Percentiles rank a stretch among this genome's conserved stretches.
These are phyloP conservation scores for Pseudohyphozyma bogoriensis DNA, from an alignment of 768 basidiomycete genomes.

Conservation along the genomic window DNA sequence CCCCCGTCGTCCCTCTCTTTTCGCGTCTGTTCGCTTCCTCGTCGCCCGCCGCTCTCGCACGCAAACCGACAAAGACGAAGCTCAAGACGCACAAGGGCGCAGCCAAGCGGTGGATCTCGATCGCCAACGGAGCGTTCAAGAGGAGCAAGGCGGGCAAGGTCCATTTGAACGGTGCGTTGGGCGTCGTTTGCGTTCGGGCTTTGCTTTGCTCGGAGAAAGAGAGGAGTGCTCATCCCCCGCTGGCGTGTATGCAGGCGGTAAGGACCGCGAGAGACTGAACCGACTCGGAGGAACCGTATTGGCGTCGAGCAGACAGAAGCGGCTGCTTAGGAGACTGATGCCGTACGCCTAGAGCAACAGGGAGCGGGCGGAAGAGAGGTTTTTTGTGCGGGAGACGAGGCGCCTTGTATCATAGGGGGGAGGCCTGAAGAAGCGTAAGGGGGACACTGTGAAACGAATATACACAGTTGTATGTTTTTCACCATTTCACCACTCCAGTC, in stretches of 20 bases:
- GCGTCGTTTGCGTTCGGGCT: background rate
- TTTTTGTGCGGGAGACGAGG: no score
- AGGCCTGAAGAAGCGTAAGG: no score
- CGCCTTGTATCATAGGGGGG: no score
- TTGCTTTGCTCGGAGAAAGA: background rate
- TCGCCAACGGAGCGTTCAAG: constrained; percentile 38
- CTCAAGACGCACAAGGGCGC: constrained; percentile 40
- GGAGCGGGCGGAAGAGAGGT: no score
- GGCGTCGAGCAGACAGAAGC: constrained; percentile 31
- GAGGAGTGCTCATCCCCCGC: background rate
- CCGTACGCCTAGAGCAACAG: constrained; percentile 28
- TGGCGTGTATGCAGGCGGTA: constrained; percentile 3
- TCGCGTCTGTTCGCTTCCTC: constrained; percentile 12
- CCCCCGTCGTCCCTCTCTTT: background rate
- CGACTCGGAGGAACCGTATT: constrained; percentile 36
- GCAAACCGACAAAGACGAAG: constrained; percentile 33
- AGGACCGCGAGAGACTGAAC: constrained; percentile 36
- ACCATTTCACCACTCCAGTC: no score
- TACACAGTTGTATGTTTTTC: no score
- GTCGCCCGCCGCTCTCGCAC: background rate
- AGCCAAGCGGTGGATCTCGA: constrained; percentile 38
- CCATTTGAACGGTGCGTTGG: background rate
- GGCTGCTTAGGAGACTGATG: constrained; percentile 32
- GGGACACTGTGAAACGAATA: no score
- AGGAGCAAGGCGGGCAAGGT: constrained; percentile 16